Conservation (phyloP, 495 filamentous ascomycete genomes). For the Xylaria scruposa region DNA sequence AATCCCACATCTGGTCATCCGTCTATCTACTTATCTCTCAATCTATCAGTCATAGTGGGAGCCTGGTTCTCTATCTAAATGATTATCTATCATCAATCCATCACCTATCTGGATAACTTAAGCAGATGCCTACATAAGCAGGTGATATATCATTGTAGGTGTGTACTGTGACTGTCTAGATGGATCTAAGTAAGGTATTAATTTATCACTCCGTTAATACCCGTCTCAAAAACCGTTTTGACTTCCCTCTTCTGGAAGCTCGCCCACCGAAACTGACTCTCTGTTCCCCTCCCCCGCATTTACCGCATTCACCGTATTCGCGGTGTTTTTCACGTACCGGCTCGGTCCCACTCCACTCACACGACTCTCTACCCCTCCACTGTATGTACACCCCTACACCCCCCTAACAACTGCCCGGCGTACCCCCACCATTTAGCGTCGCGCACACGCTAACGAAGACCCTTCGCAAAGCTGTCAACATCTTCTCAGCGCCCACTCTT, state of each 20-base stretch:
- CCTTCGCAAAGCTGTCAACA: conserved; percentile 1
- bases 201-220: background rate
- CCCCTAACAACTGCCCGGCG: background rate
- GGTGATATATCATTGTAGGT: background rate
- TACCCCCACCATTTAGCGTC: conserved; percentile 4
- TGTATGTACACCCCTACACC: background rate
- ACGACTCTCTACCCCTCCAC: background rate
- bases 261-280: background rate
- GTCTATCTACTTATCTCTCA: no score
- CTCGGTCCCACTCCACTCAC: background rate
- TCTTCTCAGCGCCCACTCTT: conserved; percentile 12
- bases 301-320: conserved; percentile 1
- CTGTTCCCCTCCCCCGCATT: conserved; percentile 22
- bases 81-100: background rate
- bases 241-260: conserved; percentile 13
- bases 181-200: background rate
- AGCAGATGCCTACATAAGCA: conserved; percentile 14
- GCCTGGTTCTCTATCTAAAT: no score
- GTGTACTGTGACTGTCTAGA: background rate
- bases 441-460: conserved; percentile 2
- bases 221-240: background rate
- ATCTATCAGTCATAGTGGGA: no score
- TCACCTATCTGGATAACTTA: background rate
- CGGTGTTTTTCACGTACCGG: conserved; percentile 12
- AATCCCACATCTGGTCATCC: background rate